A percentile compares a stretch with the other conserved stretches of the same genome.
phyloP scores from a whole-genome alignment of 805 yeast species.

The Saturnispora hagleri region DNA sequence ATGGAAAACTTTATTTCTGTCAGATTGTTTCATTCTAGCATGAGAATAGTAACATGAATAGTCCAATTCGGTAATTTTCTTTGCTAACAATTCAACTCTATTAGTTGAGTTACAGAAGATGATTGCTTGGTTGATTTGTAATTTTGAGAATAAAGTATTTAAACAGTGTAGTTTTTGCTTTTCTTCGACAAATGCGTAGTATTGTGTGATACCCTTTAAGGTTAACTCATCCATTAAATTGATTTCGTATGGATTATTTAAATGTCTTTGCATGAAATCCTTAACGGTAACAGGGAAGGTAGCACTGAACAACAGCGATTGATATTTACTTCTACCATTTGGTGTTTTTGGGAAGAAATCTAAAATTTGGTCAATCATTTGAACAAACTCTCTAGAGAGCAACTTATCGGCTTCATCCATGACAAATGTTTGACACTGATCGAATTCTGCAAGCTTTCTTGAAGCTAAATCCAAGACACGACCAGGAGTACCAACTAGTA shows the following conservation, averaged over 20 bases:
- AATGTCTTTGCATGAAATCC: conserved; percentile 82
- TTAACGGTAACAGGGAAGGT: conserved; percentile 95
- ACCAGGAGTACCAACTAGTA: conserved; percentile 96
- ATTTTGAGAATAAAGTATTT: conserved; percentile 86
- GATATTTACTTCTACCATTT: conserved; percentile 41
- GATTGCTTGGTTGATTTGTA: conserved; percentile 93
- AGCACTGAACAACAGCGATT: conserved; percentile 84
- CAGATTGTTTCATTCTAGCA: conserved; percentile 95
- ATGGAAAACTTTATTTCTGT: conserved; percentile 96
- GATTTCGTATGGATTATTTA: conserved; percentile 88
- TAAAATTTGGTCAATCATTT: conserved; percentile 78
- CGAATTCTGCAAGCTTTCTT: conserved; percentile 77
- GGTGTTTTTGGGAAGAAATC: conserved; percentile 57
- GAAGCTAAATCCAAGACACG: conserved; percentile 91
- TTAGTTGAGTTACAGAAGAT: conserved; percentile 95
- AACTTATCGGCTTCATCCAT: conserved; percentile 99
- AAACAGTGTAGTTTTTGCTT: conserved; percentile 92
- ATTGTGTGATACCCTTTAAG: conserved; percentile 91
- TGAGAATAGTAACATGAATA: conserved; percentile 95
- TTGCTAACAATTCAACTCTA: conserved; percentile 91
- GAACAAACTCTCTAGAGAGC: conserved; percentile 82
- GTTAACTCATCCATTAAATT: conserved; percentile 97
- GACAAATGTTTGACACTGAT: conserved; percentile 77
- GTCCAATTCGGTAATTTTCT: conserved; percentile 92
- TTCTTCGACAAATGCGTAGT: conserved; percentile 97